phyloP scores from a whole-genome alignment of 2,329 filamentous ascomycete genomes.

The Phyllosticta capitalensis region DNA sequence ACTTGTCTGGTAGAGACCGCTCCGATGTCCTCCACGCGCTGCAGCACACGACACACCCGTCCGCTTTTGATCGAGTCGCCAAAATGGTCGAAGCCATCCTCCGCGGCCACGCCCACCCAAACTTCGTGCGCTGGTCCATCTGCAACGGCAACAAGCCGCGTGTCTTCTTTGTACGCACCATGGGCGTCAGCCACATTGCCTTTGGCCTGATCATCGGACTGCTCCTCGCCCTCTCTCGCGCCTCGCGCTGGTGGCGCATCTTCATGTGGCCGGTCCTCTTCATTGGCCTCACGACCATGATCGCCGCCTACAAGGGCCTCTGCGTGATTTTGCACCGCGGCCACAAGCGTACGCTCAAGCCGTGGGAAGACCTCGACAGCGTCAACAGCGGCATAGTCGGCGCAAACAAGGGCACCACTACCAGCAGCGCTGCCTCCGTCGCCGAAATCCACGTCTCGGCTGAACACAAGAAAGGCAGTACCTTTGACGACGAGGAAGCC shows the following conservation, averaged over 20 bases:
- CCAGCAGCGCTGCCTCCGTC: neutral
- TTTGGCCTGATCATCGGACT: slow-evolving; percentile 50
- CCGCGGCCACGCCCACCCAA: slow-evolving; percentile 67
- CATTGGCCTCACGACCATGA: slow-evolving; percentile 60
- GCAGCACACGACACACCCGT: slow-evolving; percentile 67
- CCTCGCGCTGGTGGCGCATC: slow-evolving; percentile 55
- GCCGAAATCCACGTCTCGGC: neutral
- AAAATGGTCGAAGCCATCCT: slow-evolving; percentile 58
- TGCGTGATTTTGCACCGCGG: slow-evolving; percentile 66
- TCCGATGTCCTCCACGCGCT: slow-evolving; percentile 57
- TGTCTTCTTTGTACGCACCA: slow-evolving; percentile 57
- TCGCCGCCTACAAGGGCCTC: slow-evolving; percentile 70
- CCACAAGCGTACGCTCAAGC: slow-evolving; percentile 66
- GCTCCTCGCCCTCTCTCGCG: slow-evolving; percentile 56
- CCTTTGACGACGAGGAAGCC: slow-evolving; percentile 14
- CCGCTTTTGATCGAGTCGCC: slow-evolving; percentile 53
- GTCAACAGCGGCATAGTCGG: slow-evolving; percentile 6
- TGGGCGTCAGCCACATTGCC: slow-evolving; percentile 52
- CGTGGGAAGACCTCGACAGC: slow-evolving; percentile 57
- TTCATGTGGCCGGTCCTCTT: slow-evolving; percentile 57
- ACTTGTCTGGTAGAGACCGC: slow-evolving; percentile 58
- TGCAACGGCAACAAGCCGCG: slow-evolving; percentile 71
- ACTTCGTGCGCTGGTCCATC: slow-evolving; percentile 77
- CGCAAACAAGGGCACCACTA: neutral
- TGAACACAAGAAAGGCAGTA: neutral